A percentile compares a stretch with the other conserved stretches of the same genome.
Evolutionary conservation across 2,329 filamentous ascomycete genomes (phyloP).

Genomic region (Decorospora gaudefroyi): DNA sequence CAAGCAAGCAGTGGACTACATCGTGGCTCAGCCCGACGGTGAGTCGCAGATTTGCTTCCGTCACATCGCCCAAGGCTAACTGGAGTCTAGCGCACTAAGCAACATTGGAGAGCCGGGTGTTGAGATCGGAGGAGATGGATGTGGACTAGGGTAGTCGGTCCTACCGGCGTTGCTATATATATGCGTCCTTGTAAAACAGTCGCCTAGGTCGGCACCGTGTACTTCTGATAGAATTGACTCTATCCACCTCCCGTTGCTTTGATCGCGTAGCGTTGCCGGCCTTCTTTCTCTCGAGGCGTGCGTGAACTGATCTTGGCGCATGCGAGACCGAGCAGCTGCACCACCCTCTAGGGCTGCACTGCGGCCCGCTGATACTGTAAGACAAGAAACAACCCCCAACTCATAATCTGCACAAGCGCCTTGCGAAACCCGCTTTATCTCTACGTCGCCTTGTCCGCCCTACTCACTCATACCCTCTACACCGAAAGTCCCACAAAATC

Average conservation of each 20-base stretch:
- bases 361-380: constrained; percentile 29
- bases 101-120: constrained; percentile 20
- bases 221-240: constrained; percentile 45
- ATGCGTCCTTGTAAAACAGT: constrained; percentile 48
- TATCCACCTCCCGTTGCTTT: constrained; percentile 31
- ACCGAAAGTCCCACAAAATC: constrained; percentile 19
- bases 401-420: constrained; percentile 20
- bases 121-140: constrained; percentile 30
- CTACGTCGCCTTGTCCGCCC: constrained; percentile 14
- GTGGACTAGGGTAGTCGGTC: constrained; percentile 40
- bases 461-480: constrained; percentile 15
- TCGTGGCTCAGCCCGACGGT: constrained; percentile 89
- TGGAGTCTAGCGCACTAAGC: constrained; percentile 41
- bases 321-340: constrained; percentile 17
- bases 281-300: constrained; percentile 16
- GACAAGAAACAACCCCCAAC: constrained; percentile 31
- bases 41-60: constrained; percentile 51
- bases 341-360: too few species aligned
- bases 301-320: constrained; percentile 25
- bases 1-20: constrained; percentile 93
- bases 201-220: constrained; percentile 43
- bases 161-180: constrained; percentile 46
- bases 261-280: constrained; percentile 11
- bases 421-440: constrained; percentile 28
- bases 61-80: constrained; percentile 25